A percentile compares a stretch with the other conserved stretches of the same genome.
These are phyloP conservation scores for Oryza glumipatula DNA, from an alignment of 176 grass and related monocot species.

Conservation along the genomic window DNA sequence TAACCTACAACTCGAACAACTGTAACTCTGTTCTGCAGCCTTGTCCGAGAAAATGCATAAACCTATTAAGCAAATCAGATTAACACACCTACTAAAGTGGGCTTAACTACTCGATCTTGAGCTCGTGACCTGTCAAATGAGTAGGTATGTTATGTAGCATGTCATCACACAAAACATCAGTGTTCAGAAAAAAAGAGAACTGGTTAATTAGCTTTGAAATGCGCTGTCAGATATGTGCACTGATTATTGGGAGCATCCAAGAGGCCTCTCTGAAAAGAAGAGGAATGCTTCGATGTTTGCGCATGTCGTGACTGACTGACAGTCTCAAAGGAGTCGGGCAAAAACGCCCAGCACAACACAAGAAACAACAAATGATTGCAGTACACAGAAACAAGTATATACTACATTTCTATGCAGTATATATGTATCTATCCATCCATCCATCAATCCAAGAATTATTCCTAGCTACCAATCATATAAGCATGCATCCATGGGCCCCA, in stretches of 20 bases:
- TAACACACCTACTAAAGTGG: not conserved
- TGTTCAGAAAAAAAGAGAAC: not conserved
- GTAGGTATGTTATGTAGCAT: too few species aligned
- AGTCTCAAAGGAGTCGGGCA: not conserved
- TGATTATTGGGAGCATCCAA: constrained; percentile 10
- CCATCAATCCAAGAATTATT: not conserved
- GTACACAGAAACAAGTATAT: not conserved
- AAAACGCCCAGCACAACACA: not conserved
- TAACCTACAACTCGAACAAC: not conserved
- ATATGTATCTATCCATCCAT: not conserved
- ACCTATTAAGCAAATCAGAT: not conserved
- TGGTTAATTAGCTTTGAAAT: not conserved
- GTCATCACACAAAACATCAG: not conserved
- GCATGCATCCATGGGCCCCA: not conserved
- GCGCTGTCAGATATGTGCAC: not conserved
- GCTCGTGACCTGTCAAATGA: too few species aligned
- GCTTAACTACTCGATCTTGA: too few species aligned
- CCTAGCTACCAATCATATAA: constrained; percentile 11
- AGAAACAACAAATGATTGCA: constrained; percentile 32
- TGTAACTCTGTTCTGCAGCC: not conserved
- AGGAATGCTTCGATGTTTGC: constrained; percentile 3
- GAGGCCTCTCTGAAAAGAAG: constrained; percentile 26
- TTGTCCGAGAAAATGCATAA: not conserved
- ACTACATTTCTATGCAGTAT: not conserved
- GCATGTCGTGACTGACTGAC: not conserved